Percentiles rank a stretch among this genome's conserved stretches.
phyloP scores from a whole-genome alignment of 2,329 filamentous ascomycete genomes.

The Dactylonectria estremocensis region DNA sequence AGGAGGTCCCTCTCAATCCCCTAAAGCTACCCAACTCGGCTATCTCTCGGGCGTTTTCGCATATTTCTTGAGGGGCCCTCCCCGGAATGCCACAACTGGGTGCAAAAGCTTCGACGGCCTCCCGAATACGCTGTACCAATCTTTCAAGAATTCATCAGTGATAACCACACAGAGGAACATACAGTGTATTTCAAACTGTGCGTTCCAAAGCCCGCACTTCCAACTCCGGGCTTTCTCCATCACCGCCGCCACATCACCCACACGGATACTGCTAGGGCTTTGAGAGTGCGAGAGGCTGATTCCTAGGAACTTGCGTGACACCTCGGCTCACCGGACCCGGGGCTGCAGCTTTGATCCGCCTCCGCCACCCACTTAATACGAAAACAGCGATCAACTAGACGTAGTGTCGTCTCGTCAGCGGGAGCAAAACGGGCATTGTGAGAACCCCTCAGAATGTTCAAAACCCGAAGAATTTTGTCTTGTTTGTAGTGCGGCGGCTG shows the following conservation, averaged over 20 bases:
- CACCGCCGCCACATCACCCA: slow-evolving; percentile 83
- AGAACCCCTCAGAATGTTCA: slow-evolving; percentile 77
- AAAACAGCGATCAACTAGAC: slow-evolving; percentile 82
- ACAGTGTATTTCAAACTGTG: too few relatives aligned
- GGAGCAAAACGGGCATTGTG: slow-evolving; percentile 83
- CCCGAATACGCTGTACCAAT: too few relatives aligned
- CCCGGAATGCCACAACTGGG: too few relatives aligned
- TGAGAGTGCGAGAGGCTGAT: slow-evolving; percentile 78
- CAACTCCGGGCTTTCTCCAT: slow-evolving; percentile 87
- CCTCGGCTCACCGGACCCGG: slow-evolving; percentile 58
- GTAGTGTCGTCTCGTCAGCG: slow-evolving; percentile 83
- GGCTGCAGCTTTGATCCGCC: slow-evolving; percentile 44
- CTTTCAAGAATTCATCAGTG: too few relatives aligned
- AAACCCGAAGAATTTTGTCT: slow-evolving; percentile 83
- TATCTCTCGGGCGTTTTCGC: too few relatives aligned
- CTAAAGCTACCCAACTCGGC: too few relatives aligned
- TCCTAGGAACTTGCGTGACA: slow-evolving; percentile 75
- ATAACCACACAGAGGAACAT: too few relatives aligned
- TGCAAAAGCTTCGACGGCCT: too few relatives aligned
- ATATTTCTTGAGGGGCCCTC: too few relatives aligned
- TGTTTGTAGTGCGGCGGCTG: slow-evolving; percentile 92
- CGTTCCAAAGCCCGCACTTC: too few relatives aligned
- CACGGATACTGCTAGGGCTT: slow-evolving; percentile 81
- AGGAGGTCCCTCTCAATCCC: too few relatives aligned
- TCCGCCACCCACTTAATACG: slow-evolving; percentile 78